A percentile compares a stretch with the other conserved stretches of the same genome.
phyloP scores from a whole-genome alignment of 495 filamentous ascomycete genomes.

The Acidiella bohemica region DNA sequence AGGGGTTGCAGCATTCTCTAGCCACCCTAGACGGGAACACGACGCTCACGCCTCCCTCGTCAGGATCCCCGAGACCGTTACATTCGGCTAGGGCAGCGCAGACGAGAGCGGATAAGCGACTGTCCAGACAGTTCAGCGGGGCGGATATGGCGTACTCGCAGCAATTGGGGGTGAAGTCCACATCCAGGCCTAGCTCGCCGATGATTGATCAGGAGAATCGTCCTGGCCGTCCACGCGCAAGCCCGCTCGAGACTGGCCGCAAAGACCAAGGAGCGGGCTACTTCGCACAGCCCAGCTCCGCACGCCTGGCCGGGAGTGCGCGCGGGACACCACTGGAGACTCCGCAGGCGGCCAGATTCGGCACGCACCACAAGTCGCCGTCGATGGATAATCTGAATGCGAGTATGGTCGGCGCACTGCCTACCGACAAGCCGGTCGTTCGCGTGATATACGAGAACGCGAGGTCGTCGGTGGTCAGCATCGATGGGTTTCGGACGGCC shows the following conservation, averaged over 20 bases:
- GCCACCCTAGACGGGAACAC: conserved; percentile 45
- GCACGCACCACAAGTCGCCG: conserved; percentile 44
- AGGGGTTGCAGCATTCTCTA: conserved; percentile 48
- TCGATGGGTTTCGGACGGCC: conserved; percentile 74
- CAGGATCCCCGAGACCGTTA: conserved; percentile 50
- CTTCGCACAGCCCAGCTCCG: conserved; percentile 30
- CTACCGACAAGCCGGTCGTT: conserved; percentile 67
- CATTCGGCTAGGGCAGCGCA: conserved; percentile 37
- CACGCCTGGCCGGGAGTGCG: conserved; percentile 2
- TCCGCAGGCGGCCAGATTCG: conserved; percentile 31
- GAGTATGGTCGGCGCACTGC: conserved; percentile 55
- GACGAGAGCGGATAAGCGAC: conserved; percentile 52
- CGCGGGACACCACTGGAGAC: conserved; percentile 24
- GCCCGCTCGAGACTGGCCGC: conserved; percentile 37
- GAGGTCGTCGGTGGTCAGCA: conserved; percentile 77
- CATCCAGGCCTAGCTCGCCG: conserved; percentile 61
- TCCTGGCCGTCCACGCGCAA: conserved; percentile 18
- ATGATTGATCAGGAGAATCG: conserved; percentile 39
- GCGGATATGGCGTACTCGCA: conserved; percentile 26
- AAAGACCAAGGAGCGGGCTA: conserved; percentile 41
- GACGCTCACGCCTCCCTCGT: conserved; percentile 48
- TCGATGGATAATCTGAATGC: conserved; percentile 63
- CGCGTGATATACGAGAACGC: conserved; percentile 74
- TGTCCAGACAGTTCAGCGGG: conserved; percentile 46
- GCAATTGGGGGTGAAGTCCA: conserved; percentile 34